A percentile compares a stretch with the other conserved stretches of the same genome.
Conservation (phyloP, 768 basidiomycete genomes). For the Kwoniella mangroviensis region DNA sequence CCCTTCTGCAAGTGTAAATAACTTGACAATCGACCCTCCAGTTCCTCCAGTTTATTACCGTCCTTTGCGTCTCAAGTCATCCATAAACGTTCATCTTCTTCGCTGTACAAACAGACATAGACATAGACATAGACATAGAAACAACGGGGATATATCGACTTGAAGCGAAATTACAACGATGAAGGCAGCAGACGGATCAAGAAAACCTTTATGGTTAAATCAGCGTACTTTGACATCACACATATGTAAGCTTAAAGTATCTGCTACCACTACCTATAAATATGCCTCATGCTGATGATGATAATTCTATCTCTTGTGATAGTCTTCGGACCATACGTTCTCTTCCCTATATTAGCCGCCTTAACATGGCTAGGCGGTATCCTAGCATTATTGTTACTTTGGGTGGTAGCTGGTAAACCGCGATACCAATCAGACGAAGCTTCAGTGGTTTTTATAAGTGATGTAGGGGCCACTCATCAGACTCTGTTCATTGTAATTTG, state of each 20-base stretch:
- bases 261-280: too few relatives aligned
- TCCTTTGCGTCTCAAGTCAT: too few relatives aligned
- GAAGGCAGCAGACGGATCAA: slow-evolving; percentile 25
- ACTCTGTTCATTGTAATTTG: slow-evolving; percentile 52
- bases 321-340: slow-evolving; percentile 56
- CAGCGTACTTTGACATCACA: slow-evolving; percentile 47
- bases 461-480: slow-evolving; percentile 54
- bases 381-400: slow-evolving; percentile 50
- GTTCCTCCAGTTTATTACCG: too few relatives aligned
- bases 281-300: too few relatives aligned
- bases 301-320: not conserved
- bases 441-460: slow-evolving; percentile 56
- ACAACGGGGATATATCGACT: too few relatives aligned
- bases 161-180: not conserved
- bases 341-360: slow-evolving; percentile 48
- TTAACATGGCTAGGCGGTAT: slow-evolving; percentile 54
- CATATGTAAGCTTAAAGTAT: slow-evolving; percentile 32
- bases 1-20: too few relatives aligned
- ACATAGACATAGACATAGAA: not conserved
- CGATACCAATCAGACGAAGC: slow-evolving; percentile 52
- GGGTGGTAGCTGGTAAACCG: slow-evolving; percentile 53
- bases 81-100: too few relatives aligned
- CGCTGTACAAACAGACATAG: not conserved
- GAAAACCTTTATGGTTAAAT: slow-evolving; percentile 46
- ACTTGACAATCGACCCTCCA: too few relatives aligned